phyloP scores from a whole-genome alignment of 2,329 filamentous ascomycete genomes.

The Nemania sp. region DNA sequence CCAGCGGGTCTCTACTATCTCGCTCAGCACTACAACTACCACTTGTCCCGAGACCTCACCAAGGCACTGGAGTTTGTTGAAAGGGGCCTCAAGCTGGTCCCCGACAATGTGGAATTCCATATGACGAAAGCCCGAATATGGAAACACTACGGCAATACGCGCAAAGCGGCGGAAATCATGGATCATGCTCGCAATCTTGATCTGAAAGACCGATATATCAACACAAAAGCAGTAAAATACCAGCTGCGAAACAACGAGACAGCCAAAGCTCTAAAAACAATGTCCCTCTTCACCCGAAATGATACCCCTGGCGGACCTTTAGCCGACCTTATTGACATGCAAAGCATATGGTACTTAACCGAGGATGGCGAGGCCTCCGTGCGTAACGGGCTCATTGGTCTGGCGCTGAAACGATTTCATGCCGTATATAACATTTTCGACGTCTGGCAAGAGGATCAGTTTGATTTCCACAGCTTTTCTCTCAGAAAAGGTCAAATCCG shows the following conservation, averaged over 20 bases:
- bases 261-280: conserved; percentile 81
- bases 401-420: conserved; percentile 92
- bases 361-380: conserved; percentile 92
- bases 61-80: conserved; percentile 85
- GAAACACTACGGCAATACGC: conserved; percentile 83
- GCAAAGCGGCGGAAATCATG: conserved; percentile 85
- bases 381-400: conserved; percentile 77
- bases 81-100: conserved; percentile 77
- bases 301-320: conserved; percentile 87
- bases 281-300: conserved; percentile 91
- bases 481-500: conserved; percentile 95
- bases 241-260: conserved; percentile 91
- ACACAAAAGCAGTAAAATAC: conserved; percentile 97
- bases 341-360: conserved; percentile 95
- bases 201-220: conserved; percentile 92
- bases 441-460: conserved; percentile 97
- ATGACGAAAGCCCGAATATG: conserved; percentile 95
- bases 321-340: conserved; percentile 94
- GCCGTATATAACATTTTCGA: conserved; percentile 92
- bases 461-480: conserved; percentile 98
- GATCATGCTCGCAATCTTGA: conserved; percentile 84
- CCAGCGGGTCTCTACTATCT: conserved; percentile 89
- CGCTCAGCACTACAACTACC: conserved; percentile 95
- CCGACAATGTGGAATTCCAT: conserved; percentile 84
- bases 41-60: conserved; percentile 78